Evolutionary conservation across 352 stramenopile genomes (phyloP).

Genomic region (Blastocystis hominis): DNA sequence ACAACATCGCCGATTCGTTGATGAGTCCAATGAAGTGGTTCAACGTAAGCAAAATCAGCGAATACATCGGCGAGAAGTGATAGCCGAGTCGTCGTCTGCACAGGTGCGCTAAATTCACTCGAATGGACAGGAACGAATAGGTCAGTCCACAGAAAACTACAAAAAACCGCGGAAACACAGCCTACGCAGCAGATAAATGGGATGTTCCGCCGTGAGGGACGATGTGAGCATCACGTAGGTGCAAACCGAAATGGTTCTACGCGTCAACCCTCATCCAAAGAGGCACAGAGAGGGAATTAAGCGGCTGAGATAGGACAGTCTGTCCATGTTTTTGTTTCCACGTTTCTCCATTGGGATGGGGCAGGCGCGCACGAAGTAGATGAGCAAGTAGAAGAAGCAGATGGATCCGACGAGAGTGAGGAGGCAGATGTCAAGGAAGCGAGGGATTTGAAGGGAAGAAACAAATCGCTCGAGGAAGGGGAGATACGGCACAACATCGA

Average conservation of each 20-base stretch:
- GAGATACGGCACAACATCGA: not conserved
- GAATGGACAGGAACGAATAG: constrained; percentile 51
- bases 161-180: not conserved
- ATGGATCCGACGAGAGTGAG: not conserved
- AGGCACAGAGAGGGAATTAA: not conserved
- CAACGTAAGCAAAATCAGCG: not conserved
- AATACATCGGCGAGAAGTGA: not conserved
- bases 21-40: constrained; percentile 4
- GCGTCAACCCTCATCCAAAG: not conserved
- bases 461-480: not conserved
- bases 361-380: not conserved
- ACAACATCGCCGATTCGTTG: not conserved
- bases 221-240: not conserved
- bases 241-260: not conserved
- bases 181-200: not conserved
- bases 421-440: not conserved
- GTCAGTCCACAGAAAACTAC: constrained; percentile 46
- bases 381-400: not conserved
- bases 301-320: not conserved
- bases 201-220: not conserved
- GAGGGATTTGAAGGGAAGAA: not conserved
- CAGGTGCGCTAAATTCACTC: constrained; percentile 37
- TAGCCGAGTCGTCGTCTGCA: not conserved
- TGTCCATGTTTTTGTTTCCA: constrained; percentile 53
- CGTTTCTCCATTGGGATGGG: constrained; percentile 26